These are phyloP conservation scores for Protomyces gravidus DNA, from an alignment of 1,139 yeast species.

Conservation along the genomic window DNA sequence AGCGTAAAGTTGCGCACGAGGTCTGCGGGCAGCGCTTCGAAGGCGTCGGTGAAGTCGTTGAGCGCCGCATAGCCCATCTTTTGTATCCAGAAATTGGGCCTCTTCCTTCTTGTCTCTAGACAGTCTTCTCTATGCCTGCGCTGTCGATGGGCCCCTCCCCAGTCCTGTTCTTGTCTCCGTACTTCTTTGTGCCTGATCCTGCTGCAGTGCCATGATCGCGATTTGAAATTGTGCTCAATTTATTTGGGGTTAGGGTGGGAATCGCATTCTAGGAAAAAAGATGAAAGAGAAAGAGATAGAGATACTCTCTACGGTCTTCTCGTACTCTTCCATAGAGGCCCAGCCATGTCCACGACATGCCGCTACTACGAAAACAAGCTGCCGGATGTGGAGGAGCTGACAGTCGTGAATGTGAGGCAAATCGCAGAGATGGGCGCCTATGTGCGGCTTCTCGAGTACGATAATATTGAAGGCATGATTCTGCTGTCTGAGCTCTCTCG, in stretches of 20 bases:
- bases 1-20: slow-evolving; percentile 79
- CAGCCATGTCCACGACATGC: slow-evolving; percentile 46
- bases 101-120: too few relatives aligned
- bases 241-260: not conserved
- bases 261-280: not conserved
- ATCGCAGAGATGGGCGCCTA: slow-evolving; percentile 42
- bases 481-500: slow-evolving; percentile 91
- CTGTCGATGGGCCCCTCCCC: not conserved
- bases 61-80: slow-evolving; percentile 61
- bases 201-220: too few relatives aligned
- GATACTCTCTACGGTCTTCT: not conserved
- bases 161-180: not conserved
- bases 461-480: slow-evolving; percentile 98
- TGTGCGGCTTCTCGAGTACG: slow-evolving; percentile 90
- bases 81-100: too few relatives aligned
- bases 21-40: slow-evolving; percentile 85
- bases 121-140: not conserved
- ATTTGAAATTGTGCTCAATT: too few relatives aligned
- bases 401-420: slow-evolving; percentile 46
- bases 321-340: not conserved
- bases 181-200: too few relatives aligned
- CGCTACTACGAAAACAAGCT: slow-evolving; percentile 96
- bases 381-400: slow-evolving; percentile 98
- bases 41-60: slow-evolving; percentile 84
- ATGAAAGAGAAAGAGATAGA: not conserved